Conservation (phyloP, 805 yeast species). For the Yamadazyma sp. region DNA sequence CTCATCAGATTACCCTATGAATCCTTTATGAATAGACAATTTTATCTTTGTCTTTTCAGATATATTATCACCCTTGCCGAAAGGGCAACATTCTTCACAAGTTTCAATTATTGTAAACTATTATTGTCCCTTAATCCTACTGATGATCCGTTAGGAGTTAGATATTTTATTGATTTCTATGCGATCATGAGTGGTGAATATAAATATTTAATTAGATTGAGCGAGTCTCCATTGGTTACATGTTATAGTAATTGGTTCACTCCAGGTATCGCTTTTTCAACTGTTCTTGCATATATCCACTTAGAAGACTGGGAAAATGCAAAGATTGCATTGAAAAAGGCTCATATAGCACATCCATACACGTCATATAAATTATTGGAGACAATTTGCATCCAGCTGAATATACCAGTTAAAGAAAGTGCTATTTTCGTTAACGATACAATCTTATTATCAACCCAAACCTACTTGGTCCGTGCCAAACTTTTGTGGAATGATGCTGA, state of each 20-base stretch:
- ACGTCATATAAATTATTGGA: constrained; percentile 51
- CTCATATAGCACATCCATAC: constrained; percentile 56
- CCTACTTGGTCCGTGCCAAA: constrained; percentile 57
- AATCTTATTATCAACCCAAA: constrained; percentile 45
- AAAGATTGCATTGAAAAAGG: constrained; percentile 40
- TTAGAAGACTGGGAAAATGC: constrained; percentile 46
- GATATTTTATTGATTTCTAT: constrained; percentile 79
- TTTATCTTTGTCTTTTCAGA: constrained; percentile 70
- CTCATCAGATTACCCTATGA: constrained; percentile 73
- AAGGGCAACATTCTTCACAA: constrained; percentile 74
- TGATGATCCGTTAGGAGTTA: constrained; percentile 81
- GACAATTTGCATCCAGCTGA: constrained; percentile 35
- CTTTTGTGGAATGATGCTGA: constrained; percentile 51
- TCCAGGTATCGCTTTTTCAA: constrained; percentile 67
- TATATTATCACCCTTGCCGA: constrained; percentile 69
- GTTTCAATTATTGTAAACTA: constrained; percentile 70
- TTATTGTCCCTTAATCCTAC: constrained; percentile 68
- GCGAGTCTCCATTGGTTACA: constrained; percentile 51
- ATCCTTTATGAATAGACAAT: constrained; percentile 69
- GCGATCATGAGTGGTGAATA: constrained; percentile 65
- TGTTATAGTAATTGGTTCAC: constrained; percentile 67
- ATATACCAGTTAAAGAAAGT: constrained; percentile 19
- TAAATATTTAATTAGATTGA: constrained; percentile 57
- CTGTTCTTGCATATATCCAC: constrained; percentile 58
- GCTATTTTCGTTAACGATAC: constrained; percentile 24